Percentiles rank a stretch among this genome's conserved stretches.
These are phyloP conservation scores for Hygrophoropsis aurantiaca DNA, from an alignment of 768 basidiomycete genomes.

Conservation along the genomic window DNA sequence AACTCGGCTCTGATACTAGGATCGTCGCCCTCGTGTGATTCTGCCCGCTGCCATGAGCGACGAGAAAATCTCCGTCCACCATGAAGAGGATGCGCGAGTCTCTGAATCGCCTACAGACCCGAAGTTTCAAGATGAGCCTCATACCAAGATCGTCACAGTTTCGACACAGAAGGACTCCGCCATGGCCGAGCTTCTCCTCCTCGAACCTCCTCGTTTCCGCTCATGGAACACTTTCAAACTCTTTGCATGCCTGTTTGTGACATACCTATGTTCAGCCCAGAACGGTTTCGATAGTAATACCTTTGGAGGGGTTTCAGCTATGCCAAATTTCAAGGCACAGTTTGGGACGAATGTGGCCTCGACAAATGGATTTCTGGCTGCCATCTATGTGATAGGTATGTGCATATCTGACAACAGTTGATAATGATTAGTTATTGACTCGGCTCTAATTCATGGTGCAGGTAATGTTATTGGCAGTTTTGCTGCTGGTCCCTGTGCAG, in stretches of 20 bases:
- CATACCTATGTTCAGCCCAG: slow-evolving; percentile 25
- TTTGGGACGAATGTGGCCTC: slow-evolving; percentile 24
- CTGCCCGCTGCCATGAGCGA: too few relatives aligned
- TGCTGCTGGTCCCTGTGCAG: slow-evolving; percentile 18
- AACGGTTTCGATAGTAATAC: slow-evolving; percentile 29
- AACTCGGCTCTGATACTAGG: too few relatives aligned
- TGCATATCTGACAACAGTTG: neutral
- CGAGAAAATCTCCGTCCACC: too few relatives aligned
- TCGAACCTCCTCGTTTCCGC: slow-evolving; percentile 9
- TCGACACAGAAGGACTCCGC: too few relatives aligned
- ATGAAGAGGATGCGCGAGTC: too few relatives aligned
- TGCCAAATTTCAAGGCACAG: slow-evolving; percentile 21
- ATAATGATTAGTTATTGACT: neutral
- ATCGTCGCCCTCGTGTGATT: too few relatives aligned
- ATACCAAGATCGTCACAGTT: too few relatives aligned
- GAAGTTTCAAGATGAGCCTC: too few relatives aligned
- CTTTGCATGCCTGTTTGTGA: slow-evolving; percentile 18
- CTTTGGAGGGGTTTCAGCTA: slow-evolving; percentile 26
- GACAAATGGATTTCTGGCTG: slow-evolving; percentile 24
- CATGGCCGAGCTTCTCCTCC: slow-evolving; percentile 10
- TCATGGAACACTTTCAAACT: slow-evolving; percentile 8
- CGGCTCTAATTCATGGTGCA: neutral
- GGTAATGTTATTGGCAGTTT: slow-evolving; percentile 26
- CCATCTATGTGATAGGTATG: slow-evolving; percentile 23
- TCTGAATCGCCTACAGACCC: too few relatives aligned